Evolutionary conservation across 805 yeast species (phyloP).

Genomic region (Myxozyma monticola): DNA sequence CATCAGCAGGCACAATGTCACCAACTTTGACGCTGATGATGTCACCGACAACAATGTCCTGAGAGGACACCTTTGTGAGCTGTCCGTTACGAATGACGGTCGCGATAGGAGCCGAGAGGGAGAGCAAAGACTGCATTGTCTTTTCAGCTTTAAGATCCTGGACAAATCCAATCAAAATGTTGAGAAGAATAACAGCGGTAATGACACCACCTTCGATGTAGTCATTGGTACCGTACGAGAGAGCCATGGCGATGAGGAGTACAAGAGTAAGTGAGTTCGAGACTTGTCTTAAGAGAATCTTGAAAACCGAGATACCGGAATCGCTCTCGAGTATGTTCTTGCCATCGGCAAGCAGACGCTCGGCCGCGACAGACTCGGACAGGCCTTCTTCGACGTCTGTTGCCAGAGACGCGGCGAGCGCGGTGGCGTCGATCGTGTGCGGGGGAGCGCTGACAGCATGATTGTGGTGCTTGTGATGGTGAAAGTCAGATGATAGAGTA

Average conservation of each 20-base stretch:
- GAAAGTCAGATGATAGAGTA: neutral
- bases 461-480: conserved; percentile 13
- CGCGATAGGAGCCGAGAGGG: conserved; percentile 70
- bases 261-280: conserved; percentile 78
- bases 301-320: conserved; percentile 51
- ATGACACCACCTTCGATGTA: conserved; percentile 85
- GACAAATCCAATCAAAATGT: conserved; percentile 64
- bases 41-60: conserved; percentile 73
- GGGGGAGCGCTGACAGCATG: conserved; percentile 21
- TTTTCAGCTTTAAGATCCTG: conserved; percentile 76
- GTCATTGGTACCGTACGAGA: conserved; percentile 70
- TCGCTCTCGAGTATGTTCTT: conserved; percentile 65
- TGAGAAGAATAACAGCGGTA: conserved; percentile 62
- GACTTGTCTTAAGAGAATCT: conserved; percentile 63
- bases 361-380: conserved; percentile 39
- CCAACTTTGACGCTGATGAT: conserved; percentile 63
- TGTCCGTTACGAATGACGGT: conserved; percentile 62
- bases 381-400: conserved; percentile 50
- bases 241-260: conserved; percentile 39
- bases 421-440: conserved; percentile 17
- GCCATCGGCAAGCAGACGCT: conserved; percentile 48
- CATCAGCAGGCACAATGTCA: conserved; percentile 77
- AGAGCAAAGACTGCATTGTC: conserved; percentile 72
- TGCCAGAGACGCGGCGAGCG: conserved; percentile 17
- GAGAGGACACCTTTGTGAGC: conserved; percentile 58